Base-by-base conservation (phyloP, 2,329 filamentous ascomycete species). In the Trichoderma citrinoviride region DNA sequence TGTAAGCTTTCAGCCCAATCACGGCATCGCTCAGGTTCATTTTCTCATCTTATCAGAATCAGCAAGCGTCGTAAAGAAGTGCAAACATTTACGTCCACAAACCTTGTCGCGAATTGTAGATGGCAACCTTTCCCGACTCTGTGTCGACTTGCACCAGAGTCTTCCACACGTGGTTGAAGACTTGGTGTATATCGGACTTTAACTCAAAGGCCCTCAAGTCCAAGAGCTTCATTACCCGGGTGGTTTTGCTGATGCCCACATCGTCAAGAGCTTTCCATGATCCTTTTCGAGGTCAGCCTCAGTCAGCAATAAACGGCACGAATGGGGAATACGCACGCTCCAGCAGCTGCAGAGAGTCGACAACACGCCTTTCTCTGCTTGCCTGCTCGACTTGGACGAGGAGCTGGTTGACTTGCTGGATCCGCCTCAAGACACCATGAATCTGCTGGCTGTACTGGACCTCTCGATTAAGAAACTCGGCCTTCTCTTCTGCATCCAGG, bases 141-240 rank as follows among this genome's bases (percentile, higher is more conserved):
- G 80, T 75, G 71, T 94, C 86, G 19, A 93, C 77, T 1, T 81
- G 77, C 14, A 96, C 79, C 49, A 94, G 79, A 0, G 82, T 79
- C 65, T 85, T 84, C 92, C 93, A 97, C n/a, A 88, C 83, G 62
- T 82, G 81, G 49, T 86, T 84, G 44, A 95, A 83, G 8, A 86
- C 85, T 46, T 89, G 85, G 65, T 87, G 84, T 23, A 95, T 83
- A 21, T 85, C 82, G 2, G 84, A 82, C 67, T 88, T 88, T 64
- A 96, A 79, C 70, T 88, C 86, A 27, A 86, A 86, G 2, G 86
- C 83, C 67, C 89, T 85, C 50, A 86, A 76, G 67, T 88, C 83
- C 4, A 97, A 77, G 25, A 96, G 78, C 63, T 83, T 85, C 73
- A 88, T 83, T 2, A 86, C 84, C 37, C 88, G 82, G 37, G 86